phyloP scores from a whole-genome alignment of 352 stramenopile genomes.

The Thraustotheca clavata region DNA sequence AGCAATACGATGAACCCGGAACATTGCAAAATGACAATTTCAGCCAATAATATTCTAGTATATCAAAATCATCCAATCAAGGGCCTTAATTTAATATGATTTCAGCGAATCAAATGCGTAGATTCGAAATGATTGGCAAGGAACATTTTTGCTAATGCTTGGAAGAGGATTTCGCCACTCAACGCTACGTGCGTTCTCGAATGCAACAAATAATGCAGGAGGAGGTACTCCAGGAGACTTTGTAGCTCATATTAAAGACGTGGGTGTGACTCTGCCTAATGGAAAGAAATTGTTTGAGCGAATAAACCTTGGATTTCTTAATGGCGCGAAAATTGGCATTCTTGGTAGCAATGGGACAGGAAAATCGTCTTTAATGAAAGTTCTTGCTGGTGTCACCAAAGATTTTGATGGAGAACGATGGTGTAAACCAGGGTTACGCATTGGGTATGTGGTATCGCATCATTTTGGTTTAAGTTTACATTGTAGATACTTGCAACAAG shows the following conservation, averaged over 20 bases:
- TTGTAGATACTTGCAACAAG: conserved; percentile 79
- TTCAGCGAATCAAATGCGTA: too few species aligned
- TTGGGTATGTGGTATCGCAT: too few species aligned
- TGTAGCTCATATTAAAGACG: conserved; percentile 65
- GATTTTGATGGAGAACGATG: conserved; percentile 85
- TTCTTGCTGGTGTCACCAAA: conserved; percentile 87
- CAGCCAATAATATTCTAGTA: background rate
- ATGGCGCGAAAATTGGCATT: conserved; percentile 93
- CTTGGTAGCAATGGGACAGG: conserved; percentile 92
- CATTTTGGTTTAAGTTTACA: too few species aligned
- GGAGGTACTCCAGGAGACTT: conserved; percentile 76
- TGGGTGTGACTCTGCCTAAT: conserved; percentile 65
- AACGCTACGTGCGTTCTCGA: too few species aligned
- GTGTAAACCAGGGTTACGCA: conserved; percentile 75
- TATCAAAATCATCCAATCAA: background rate
- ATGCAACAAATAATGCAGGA: conserved; percentile 41
- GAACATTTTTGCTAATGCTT: too few species aligned
- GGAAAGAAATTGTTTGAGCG: conserved; percentile 81
- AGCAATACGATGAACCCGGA: too few species aligned
- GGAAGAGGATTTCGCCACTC: too few species aligned
- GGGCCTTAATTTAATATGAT: too few species aligned
- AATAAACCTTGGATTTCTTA: conserved; percentile 67
- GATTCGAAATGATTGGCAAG: too few species aligned
- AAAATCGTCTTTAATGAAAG: conserved; percentile 95
- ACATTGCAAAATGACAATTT: background rate